phyloP scores from a whole-genome alignment of 2,329 filamentous ascomycete species.

The Claviceps monticola region DNA sequence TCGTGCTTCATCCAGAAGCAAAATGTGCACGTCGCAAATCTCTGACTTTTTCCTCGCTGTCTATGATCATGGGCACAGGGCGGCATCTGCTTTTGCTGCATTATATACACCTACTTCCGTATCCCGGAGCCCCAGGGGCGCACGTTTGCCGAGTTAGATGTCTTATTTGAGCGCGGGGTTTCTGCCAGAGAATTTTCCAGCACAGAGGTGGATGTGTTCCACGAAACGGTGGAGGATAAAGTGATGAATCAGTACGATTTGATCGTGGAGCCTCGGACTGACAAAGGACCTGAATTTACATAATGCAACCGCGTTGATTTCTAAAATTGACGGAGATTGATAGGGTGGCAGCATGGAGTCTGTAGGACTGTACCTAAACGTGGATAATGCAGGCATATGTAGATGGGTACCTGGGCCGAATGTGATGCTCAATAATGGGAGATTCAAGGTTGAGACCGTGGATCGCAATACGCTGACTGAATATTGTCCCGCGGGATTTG shows the following conservation, averaged over 20 bases:
- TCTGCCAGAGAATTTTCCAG: slow-evolving; percentile 58
- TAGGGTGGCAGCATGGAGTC: too few species aligned
- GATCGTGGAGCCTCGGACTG: slow-evolving; percentile 11
- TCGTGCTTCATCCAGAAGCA: background rate
- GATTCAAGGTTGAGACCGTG: too few species aligned
- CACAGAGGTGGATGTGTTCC: slow-evolving; percentile 43
- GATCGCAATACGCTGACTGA: too few species aligned
- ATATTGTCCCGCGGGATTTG: too few species aligned
- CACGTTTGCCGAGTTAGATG: slow-evolving; percentile 73
- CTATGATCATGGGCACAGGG: slow-evolving; percentile 25
- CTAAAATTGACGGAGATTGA: too few species aligned
- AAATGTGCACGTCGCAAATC: background rate
- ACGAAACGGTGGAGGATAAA: slow-evolving; percentile 32
- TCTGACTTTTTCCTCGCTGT: background rate
- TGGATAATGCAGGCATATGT: too few species aligned
- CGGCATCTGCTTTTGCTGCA: slow-evolving; percentile 65
- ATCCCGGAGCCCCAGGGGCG: slow-evolving; percentile 63
- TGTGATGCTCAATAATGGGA: too few species aligned
- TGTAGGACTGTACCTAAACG: too few species aligned
- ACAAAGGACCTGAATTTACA: slow-evolving; percentile 2
- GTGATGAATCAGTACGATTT: slow-evolving; percentile 36
- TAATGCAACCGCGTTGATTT: background rate
- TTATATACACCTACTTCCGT: slow-evolving; percentile 51
- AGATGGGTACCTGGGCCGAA: too few species aligned
- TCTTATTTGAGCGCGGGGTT: slow-evolving; percentile 65